phyloP scores from a whole-genome alignment of 441 rosid species.

The Populus tomentosa region DNA sequence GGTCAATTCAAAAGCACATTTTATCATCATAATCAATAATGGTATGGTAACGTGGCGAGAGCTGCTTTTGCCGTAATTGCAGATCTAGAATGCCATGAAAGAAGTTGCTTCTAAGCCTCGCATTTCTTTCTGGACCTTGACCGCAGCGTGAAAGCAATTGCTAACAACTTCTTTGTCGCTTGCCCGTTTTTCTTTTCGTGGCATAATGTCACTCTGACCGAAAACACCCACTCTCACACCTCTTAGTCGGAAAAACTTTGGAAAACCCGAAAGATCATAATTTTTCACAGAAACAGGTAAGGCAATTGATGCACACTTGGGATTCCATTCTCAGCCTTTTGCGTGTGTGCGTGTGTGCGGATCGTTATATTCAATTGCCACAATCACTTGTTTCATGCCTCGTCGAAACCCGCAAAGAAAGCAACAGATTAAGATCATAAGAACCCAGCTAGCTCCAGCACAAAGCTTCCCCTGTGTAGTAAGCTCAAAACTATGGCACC shows the following conservation, averaged over 20 bases:
- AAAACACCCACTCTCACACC: too few relatives aligned
- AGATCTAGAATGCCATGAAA: too few relatives aligned
- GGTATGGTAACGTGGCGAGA: neutral
- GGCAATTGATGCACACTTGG: neutral
- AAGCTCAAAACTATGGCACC: slow-evolving; percentile 14
- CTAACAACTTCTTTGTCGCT: too few relatives aligned
- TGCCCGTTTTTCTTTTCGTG: too few relatives aligned
- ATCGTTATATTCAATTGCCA: neutral
- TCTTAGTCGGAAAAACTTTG: too few relatives aligned
- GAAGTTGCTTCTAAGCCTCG: too few relatives aligned
- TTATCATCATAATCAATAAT: too few relatives aligned
- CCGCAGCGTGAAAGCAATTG: too few relatives aligned
- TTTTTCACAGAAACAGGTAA: neutral
- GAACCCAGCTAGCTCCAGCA: neutral
- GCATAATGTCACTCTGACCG: too few relatives aligned
- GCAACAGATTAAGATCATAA: neutral
- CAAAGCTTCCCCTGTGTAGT: neutral
- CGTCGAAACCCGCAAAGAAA: neutral
- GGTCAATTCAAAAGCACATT: too few relatives aligned
- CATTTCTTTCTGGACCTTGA: too few relatives aligned
- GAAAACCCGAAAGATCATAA: neutral
- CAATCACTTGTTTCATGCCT: neutral
- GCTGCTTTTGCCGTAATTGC: neutral
- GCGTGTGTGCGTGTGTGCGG: neutral
- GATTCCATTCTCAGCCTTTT: neutral